Base-by-base conservation (phyloP, 495 filamentous ascomycete genomes). In the Polyplosphaeria fusca region DNA sequence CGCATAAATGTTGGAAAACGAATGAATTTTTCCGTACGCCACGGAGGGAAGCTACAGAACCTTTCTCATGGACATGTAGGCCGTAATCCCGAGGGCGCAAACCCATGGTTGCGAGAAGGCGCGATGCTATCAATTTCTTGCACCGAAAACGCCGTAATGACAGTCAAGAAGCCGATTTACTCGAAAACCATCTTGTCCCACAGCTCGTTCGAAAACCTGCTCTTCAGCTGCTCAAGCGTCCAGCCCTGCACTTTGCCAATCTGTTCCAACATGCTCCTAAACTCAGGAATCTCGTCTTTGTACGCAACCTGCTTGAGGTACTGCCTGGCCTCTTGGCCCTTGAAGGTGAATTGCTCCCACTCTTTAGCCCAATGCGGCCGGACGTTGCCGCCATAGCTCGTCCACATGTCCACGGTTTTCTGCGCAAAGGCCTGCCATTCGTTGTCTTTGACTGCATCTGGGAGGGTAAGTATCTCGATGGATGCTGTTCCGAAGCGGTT, bases 301-400 rank as follows among this genome's bases (percentile, higher is more conserved):
- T 79, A 80, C 3, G 70, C 74, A 0, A 69, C 68, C 12, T 71
- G 61, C 56, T 72, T 77, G 26, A 79, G 52, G 35, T 74, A 72
- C 46, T 72, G 50, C 2, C 62, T 51, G 60, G 70, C 68, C 1
- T 69, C 58, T 59, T 56, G 66, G 16, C 61, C 67, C 39, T 52
- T 46, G 46, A 61, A 66, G 67, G 20, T 67, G 63, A 68, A 46
- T 3, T 16, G 26, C 38, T 67, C 48, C 79, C 79, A 80, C 52
- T 81, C 76, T 64, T 82, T 82, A 0, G 79, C 79, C 79, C 77
- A 79, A 58, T 82, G 79, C 12, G 79, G 78, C 5, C 79, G 54
- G 18, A 74, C 69, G 37, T 76, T 72, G 14, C 68, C 71, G 9
- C 59, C 69, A 50, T 75, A 74, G n/a, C 58, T 60, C 67, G 72